These are phyloP conservation scores for Mortierella sp. DNA, from an alignment of 371 early-diverging fungal genomes.

Conservation along the genomic window DNA sequence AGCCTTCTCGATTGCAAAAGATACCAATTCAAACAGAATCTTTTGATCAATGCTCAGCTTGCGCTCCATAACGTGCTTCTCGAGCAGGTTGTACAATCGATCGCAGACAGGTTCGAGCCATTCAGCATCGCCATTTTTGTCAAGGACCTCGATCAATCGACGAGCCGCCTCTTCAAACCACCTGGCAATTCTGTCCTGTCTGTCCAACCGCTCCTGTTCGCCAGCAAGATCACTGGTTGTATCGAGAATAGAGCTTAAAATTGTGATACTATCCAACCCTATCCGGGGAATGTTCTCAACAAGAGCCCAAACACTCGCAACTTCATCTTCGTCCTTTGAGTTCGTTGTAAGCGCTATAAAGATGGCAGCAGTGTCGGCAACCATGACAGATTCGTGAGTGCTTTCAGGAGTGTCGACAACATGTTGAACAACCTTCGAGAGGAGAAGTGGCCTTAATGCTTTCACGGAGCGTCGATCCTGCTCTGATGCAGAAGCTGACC, in stretches of 20 bases:
- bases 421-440: slow-evolving; percentile 24
- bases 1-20: slow-evolving; percentile 54
- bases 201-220: slow-evolving; percentile 18
- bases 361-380: slow-evolving; percentile 32
- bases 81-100: slow-evolving; percentile 28
- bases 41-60: slow-evolving; percentile 54
- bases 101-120: slow-evolving; percentile 55
- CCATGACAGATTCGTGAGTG: slow-evolving; percentile 15
- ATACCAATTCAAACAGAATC: slow-evolving; percentile 49
- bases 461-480: slow-evolving; percentile 23
- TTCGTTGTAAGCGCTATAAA: slow-evolving; percentile 29
- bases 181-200: slow-evolving; percentile 39
- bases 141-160: slow-evolving; percentile 28
- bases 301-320: slow-evolving; percentile 29
- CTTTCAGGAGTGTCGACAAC: slow-evolving; percentile 15
- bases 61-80: slow-evolving; percentile 41
- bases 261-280: slow-evolving; percentile 35
- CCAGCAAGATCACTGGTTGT: slow-evolving; percentile 23
- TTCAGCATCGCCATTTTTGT: slow-evolving; percentile 42
- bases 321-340: slow-evolving; percentile 19
- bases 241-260: slow-evolving; percentile 29
- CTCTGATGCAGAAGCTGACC: slow-evolving; percentile 32
- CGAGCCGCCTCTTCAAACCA: slow-evolving; percentile 50
- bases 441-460: slow-evolving; percentile 16
- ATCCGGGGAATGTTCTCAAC: slow-evolving; percentile 37